Base-by-base conservation (phyloP, 495 filamentous ascomycete species). In the Daldinia concentrica region DNA sequence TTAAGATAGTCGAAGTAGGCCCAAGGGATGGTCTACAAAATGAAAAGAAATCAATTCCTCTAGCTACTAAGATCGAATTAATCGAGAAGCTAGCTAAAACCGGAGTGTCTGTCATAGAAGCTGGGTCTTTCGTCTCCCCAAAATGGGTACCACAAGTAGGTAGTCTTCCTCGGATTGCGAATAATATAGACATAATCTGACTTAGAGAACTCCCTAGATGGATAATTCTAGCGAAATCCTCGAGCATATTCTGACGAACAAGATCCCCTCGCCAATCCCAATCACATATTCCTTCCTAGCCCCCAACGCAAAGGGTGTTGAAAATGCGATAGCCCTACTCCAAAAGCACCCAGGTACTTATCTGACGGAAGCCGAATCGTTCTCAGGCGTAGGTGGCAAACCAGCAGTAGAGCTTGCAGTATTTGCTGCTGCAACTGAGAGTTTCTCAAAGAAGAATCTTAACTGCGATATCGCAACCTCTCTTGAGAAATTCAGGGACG, bases 61-160 rank as follows among this genome's bases (percentile, higher is more conserved):
- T 94, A 62, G 86, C 87, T 41, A 97, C 91, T 3, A 99, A 98
- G 80, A 86, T 98, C 37, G 88, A 97, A 67, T 80, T 98, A 62
- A 91, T 98, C 56, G 83, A 90, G 69, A 85, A 87, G 62, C 82
- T 99, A 45, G 91, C 94, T n/a, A 88, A 87, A 73, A 95, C 95
- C 0, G 95, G 95, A 0, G 82, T 99, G 22, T 86, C 85, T 4
- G 91, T 90, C 50, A 97, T 99, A 69, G 95, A 99, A 79, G 95
- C 95, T 24, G 95, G 95, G 2, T 94, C 93, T 3, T 99, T 99
- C 78, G 95, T 98, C 7, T 87, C 91, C 57, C 94, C 94, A 7
- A 98, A 97, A 91, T 98, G 95, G 95, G 94, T 98, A 22, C 95
- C 95, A 29, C 96, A 97, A 87, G 93, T 95, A 2, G 4, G 26